phyloP scores from a whole-genome alignment of 371 early-diverging fungal genomes.

The Haplosporangium sp. region DNA sequence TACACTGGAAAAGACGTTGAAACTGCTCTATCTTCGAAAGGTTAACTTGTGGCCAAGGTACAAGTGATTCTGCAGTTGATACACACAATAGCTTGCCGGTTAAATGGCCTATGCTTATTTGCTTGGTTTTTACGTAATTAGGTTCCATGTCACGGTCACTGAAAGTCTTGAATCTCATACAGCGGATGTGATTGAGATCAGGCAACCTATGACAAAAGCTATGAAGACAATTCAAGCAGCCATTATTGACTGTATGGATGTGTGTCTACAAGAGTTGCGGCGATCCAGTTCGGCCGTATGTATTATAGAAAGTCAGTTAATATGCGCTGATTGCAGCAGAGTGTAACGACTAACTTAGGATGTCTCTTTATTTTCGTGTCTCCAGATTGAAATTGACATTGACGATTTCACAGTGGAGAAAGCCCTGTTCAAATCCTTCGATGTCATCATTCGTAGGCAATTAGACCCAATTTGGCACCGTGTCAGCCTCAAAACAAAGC shows the following conservation, averaged over 20 bases:
- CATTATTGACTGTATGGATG: conserved; percentile 88
- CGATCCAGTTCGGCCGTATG: conserved; percentile 69
- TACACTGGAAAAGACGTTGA: conserved; percentile 87
- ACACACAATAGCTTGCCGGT: not conserved
- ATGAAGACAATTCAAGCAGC: conserved; percentile 90
- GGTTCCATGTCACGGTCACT: conserved; percentile 81
- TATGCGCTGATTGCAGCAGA: too few species aligned
- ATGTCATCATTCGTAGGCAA: conserved; percentile 76
- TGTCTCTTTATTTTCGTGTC: not conserved
- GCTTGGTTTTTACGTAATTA: conserved; percentile 12
- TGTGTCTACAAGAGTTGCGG: conserved; percentile 82
- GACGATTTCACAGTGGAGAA: conserved; percentile 90
- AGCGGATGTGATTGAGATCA: conserved; percentile 81
- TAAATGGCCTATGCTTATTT: not conserved
- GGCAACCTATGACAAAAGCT: conserved; percentile 80
- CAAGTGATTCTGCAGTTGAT: too few species aligned
- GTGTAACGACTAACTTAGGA: too few species aligned
- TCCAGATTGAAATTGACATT: conserved; percentile 73
- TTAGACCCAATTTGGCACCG: conserved; percentile 93
- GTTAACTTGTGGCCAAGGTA: conserved; percentile 92
- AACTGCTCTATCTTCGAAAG: conserved; percentile 81
- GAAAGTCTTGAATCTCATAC: conserved; percentile 66
- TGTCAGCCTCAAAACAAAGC: conserved; percentile 77
- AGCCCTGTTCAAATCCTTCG: conserved; percentile 86
- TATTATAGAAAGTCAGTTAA: not conserved